These are phyloP conservation scores for Pseudonitzschia delicatissima DNA, from an alignment of 108 stramenopile species.

Conservation along the genomic window DNA sequence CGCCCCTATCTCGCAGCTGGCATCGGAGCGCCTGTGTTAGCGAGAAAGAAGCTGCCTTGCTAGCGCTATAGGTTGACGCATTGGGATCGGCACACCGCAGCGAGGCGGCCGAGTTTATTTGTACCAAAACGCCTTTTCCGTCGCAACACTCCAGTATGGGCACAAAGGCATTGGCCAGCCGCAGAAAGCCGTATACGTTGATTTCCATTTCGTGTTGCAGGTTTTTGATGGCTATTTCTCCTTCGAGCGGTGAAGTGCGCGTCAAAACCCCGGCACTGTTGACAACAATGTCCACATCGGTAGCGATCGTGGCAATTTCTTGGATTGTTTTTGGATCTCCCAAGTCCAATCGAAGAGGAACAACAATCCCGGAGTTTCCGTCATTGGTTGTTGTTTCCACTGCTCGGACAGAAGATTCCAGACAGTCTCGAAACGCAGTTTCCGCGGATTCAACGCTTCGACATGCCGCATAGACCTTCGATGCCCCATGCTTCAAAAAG, in stretches of 20 bases:
- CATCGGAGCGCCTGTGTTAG: conserved; percentile 23
- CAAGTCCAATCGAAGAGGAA: conserved; percentile 29
- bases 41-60: conserved; percentile 33
- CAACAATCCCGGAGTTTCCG: neutral
- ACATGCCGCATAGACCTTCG: conserved; percentile 33
- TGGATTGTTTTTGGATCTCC: conserved; percentile 15
- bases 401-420: neutral
- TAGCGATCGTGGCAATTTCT: conserved; percentile 11
- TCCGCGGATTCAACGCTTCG: conserved; percentile 13
- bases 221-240: neutral
- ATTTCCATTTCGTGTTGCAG: conserved; percentile 26
- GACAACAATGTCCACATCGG: conserved; percentile 32
- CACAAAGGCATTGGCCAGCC: conserved; percentile 24
- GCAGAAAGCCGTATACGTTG: conserved; percentile 35
- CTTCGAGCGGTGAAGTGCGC: conserved; percentile 14
- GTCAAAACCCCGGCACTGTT: conserved; percentile 32
- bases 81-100: conserved; percentile 10
- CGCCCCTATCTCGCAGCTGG: neutral
- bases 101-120: conserved; percentile 30
- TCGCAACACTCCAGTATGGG: conserved; percentile 20
- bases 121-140: conserved; percentile 21
- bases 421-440: neutral
- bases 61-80: conserved; percentile 24
- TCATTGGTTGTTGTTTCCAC: neutral
- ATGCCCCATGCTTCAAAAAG: conserved; percentile 19